Evolutionary conservation across 1,284 basidiomycete genomes (phyloP).

Genomic region (Phlebopus sp.): DNA sequence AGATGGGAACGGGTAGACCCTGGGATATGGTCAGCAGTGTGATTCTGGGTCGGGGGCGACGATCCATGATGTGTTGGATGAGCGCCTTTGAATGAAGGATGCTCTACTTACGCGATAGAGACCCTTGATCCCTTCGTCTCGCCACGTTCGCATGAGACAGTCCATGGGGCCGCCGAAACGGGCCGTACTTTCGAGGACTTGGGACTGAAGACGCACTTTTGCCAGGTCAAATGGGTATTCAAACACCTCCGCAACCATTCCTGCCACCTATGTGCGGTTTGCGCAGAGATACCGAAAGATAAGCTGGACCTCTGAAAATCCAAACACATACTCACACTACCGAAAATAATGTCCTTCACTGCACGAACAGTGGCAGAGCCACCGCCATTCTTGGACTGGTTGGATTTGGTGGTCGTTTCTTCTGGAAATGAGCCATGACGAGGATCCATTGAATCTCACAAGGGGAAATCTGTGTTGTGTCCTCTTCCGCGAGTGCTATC

Average conservation of each 20-base stretch:
- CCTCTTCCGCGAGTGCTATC: neutral
- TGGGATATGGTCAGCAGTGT: constrained; percentile 28
- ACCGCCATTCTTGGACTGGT: neutral
- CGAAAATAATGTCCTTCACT: constrained; percentile 56
- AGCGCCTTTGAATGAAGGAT: neutral
- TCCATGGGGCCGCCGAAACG: constrained; percentile 79
- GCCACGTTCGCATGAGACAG: constrained; percentile 77
- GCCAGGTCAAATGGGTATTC: constrained; percentile 87
- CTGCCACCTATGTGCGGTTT: constrained; percentile 50
- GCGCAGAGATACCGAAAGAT: constrained; percentile 1
- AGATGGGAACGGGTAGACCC: constrained; percentile 86
- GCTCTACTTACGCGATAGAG: constrained; percentile 69
- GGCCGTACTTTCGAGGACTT: constrained; percentile 70
- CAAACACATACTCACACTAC: constrained; percentile 43
- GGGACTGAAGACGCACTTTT: constrained; percentile 81
- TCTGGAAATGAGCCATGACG: constrained; percentile 12
- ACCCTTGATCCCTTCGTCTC: constrained; percentile 73
- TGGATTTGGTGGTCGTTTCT: neutral
- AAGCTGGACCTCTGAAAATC: neutral
- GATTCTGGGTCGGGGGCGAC: constrained; percentile 4
- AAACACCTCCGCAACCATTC: constrained; percentile 81
- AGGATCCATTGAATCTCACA: constrained; percentile 8
- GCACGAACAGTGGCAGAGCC: constrained; percentile 38
- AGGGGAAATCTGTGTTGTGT: neutral
- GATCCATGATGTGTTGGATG: neutral